These are phyloP conservation scores for Neopestalotiopsis rosae DNA, from an alignment of 2,329 filamentous ascomycete genomes.

Conservation along the genomic window DNA sequence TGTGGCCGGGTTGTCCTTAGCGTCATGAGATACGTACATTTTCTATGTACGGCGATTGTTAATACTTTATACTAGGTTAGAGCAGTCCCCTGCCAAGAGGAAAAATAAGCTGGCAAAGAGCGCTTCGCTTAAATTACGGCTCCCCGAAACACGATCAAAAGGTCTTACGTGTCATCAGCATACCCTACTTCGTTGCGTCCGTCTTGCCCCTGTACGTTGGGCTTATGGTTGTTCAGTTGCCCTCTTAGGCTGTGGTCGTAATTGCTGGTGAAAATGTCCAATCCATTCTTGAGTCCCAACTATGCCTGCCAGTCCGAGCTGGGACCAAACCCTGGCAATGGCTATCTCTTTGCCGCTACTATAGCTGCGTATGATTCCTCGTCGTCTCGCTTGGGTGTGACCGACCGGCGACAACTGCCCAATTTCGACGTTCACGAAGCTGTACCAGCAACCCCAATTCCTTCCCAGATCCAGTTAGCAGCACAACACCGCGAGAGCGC, in stretches of 20 bases:
- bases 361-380: neutral
- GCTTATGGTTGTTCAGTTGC: neutral
- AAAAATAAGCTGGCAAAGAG: neutral
- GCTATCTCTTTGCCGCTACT: constrained; percentile 1
- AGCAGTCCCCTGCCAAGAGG: neutral
- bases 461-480: constrained; percentile 4
- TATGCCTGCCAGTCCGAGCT: constrained; percentile 1
- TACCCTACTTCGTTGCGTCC: neutral
- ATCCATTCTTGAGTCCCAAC: neutral
- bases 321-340: neutral
- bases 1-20: no score
- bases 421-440: constrained; percentile 11
- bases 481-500: constrained; percentile 28
- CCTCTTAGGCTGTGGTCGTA: neutral
- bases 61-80: neutral
- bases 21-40: no score
- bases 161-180: neutral
- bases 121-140: neutral
- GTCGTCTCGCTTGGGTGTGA: neutral
- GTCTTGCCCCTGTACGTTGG: neutral
- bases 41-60: no score
- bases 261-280: neutral
- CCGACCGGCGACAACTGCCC: constrained; percentile 1
- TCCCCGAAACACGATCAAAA: neutral
- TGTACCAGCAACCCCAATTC: neutral